Evolutionary conservation across 2,329 filamentous ascomycete species (phyloP).

Genomic region (Hypomyces perniciosus): DNA sequence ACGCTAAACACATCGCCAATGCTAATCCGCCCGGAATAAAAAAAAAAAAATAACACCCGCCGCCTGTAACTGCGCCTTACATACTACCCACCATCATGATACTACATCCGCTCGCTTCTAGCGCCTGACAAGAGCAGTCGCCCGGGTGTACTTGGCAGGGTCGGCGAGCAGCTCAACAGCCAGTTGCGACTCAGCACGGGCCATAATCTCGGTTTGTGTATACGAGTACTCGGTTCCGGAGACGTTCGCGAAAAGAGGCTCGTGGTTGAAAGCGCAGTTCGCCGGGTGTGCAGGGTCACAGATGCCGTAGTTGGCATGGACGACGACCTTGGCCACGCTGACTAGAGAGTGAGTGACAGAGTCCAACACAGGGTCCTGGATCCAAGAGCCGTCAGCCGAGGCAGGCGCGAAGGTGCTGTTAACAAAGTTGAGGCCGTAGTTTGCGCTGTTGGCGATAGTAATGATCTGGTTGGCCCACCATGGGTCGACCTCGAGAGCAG

Average conservation of each 20-base stretch:
- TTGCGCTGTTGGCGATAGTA: not conserved
- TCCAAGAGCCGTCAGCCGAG: constrained; percentile 15
- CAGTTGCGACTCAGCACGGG: constrained; percentile 13
- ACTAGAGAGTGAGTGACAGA: constrained; percentile 4
- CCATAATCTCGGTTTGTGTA: constrained; percentile 14
- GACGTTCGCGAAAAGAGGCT: constrained; percentile 10
- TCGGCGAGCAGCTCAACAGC: constrained; percentile 12
- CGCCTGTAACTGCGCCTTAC: no score
- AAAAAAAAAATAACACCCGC: no score
- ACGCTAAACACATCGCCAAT: no score
- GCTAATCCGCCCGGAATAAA: no score
- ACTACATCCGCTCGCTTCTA: not conserved
- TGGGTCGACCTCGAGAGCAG: constrained; percentile 11
- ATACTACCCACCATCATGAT: not conserved
- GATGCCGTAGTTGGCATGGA: constrained; percentile 16
- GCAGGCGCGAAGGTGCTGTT: constrained; percentile 14
- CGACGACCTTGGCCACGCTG: constrained; percentile 10
- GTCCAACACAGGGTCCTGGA: constrained; percentile 13
- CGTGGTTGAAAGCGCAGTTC: constrained; percentile 15
- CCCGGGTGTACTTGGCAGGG: not conserved
- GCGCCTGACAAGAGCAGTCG: constrained; percentile 8
- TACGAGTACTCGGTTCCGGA: constrained; percentile 14
- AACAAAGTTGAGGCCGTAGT: constrained; percentile 11
- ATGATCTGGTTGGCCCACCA: constrained; percentile 12
- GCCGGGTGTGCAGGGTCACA: constrained; percentile 1